Base-by-base conservation (phyloP, 768 basidiomycete genomes). In the Trametopsis cervina region DNA sequence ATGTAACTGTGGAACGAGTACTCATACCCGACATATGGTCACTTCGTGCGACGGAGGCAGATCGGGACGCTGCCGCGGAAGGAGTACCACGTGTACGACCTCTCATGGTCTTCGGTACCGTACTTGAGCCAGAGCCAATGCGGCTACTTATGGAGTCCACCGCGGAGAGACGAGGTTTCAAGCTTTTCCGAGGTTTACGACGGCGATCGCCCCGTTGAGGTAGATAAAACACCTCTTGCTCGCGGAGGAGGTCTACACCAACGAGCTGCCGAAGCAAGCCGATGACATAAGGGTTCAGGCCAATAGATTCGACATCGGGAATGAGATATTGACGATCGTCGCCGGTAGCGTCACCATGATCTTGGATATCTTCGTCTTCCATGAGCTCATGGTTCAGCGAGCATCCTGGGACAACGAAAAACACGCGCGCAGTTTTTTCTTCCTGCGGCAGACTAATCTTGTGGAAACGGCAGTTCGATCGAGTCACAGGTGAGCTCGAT, bases 401-500 rank as follows among this genome's bases (percentile, higher is more conserved):
- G 54, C 84, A 86, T 1, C 81, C 81, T 0, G 84, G 84, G 4
- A 84, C 80, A 24, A 84, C 70, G 63, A 86, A 86, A 53, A 57
- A 72, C n/a, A 81, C 64, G 5, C 77, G 75, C 25, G 69, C 70
- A 3, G 74, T 73, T 24, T 69, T 67, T 45, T 80, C 77, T 46
- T 75, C 73, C 33, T 65, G 67, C 1, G 81, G 81, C 18, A 86
- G 60, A 53, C 79, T 81, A 57, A 86, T 80, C 50, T 74, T 78
- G 57, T 80, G 82, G 61, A 79, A 86, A 35, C 79, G 78, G 54
- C 84, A 86, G 45, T 84, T 73, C 3, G 84, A 84, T 4, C 84
- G 76, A 13, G 82, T 84, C 5, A 78, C 73, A 0, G 78, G 80
- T 2, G 79, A 72, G 46, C 64, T 70, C 11, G 63, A 46, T 7